phyloP scores from a whole-genome alignment of 2,329 filamentous ascomycete genomes.

The Fusarium denticulatum region DNA sequence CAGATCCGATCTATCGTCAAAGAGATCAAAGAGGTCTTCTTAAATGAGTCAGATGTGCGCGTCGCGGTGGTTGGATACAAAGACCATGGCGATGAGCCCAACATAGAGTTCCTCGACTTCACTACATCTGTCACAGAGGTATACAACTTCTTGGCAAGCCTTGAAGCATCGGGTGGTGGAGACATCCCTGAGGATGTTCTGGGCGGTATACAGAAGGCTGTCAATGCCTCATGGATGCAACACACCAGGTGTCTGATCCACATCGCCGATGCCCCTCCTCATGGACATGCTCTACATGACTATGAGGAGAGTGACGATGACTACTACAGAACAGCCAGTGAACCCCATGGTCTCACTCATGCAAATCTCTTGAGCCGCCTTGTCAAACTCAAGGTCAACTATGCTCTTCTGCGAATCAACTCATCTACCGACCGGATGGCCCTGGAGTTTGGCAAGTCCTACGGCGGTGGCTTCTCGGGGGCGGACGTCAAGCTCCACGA shows the following conservation, averaged over 20 bases:
- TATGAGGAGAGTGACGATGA: neutral
- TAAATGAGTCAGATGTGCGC: slow-evolving; percentile 48
- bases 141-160: neutral
- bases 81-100: slow-evolving; percentile 43
- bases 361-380: neutral
- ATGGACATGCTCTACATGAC: slow-evolving; percentile 11
- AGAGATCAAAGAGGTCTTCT: slow-evolving; percentile 48
- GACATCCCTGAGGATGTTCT: slow-evolving; percentile 52
- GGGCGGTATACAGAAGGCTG: slow-evolving; percentile 46
- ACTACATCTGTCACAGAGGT: slow-evolving; percentile 1
- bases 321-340: neutral
- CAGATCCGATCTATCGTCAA: slow-evolving; percentile 41
- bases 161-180: slow-evolving; percentile 38
- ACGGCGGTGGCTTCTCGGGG: neutral
- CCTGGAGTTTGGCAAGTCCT: neutral
- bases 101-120: slow-evolving; percentile 20
- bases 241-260: slow-evolving; percentile 43
- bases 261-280: slow-evolving; percentile 26
- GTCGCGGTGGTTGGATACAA: slow-evolving; percentile 51
- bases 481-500: neutral
- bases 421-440: neutral
- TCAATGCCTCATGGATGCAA: slow-evolving; percentile 48
- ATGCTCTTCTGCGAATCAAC: slow-evolving; percentile 14
- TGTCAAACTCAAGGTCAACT: slow-evolving; percentile 10
- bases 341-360: neutral